Evolutionary conservation across 2,329 filamentous ascomycete species (phyloP), one percentile per base, ranked within the genome.

Genomic region (Calonectria honghensis): DNA sequence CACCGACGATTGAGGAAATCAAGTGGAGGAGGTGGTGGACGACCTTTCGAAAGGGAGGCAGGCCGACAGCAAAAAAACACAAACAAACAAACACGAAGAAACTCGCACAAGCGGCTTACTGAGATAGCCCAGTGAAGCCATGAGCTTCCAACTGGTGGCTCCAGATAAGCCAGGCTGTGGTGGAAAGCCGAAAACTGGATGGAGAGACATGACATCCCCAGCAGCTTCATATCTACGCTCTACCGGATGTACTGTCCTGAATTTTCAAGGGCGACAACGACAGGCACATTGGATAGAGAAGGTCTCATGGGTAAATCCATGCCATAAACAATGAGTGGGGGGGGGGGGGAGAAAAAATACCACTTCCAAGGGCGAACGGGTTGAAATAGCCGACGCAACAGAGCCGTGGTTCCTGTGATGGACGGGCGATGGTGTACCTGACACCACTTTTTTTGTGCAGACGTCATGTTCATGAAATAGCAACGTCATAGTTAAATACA

Each of bases 1-100:
- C 37, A 72, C 74, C 3, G 78, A 81, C 71, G 80, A 82, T 52
- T 81, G 80, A 81, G 64, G 18, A 31, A 61, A 73, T 67, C 13
- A 10, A 29, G 35, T 27, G 54, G 61, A 48, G 73, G 68, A 68
- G 57, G 67, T 72, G 70, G 75, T 65, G 75, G 52, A 48, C 29
- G 39, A 16, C 64, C 57, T 74, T 68, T 74, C 65, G 68, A 75
- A 65, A 78, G 68, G 65, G 41, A 68, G 77, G 68, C 76, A 59
- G 71, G 75, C 51, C 50, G 35, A 64, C 48, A 68, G 39, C 68
- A 41, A 48, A 24, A 24, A 48, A 7, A 39, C 6, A 29, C 73
- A 75, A 14, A 39, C 20, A 48, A 48, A 68, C 29, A 50, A 29
- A 37, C 73, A 73, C 72, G 71, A 73, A 61, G 45, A 72, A 51